Evolutionary conservation across 2,329 filamentous ascomycete genomes (phyloP).

Genomic region (Calonectria multiphialidica): DNA sequence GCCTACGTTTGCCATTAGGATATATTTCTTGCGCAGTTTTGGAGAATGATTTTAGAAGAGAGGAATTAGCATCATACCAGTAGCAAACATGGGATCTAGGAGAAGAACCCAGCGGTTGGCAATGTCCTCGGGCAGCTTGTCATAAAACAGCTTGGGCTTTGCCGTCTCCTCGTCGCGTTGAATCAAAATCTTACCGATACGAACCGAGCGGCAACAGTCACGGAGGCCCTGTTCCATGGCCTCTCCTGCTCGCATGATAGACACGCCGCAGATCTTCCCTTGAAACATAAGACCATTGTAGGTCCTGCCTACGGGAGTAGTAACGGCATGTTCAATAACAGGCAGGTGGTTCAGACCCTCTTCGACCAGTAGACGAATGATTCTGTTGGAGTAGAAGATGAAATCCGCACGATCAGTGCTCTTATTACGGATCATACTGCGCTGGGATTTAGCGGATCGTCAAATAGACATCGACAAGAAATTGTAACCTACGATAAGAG

Average conservation of each 20-base stretch:
- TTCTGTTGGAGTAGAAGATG: slow-evolving; percentile 99
- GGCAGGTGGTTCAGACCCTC: slow-evolving; percentile 97
- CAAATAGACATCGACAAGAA: slow-evolving; percentile 26
- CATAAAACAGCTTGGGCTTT: slow-evolving; percentile 94
- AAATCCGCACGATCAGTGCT: slow-evolving; percentile 94
- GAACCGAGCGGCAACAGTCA: slow-evolving; percentile 96
- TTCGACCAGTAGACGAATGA: slow-evolving; percentile 95
- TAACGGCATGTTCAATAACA: slow-evolving; percentile 88
- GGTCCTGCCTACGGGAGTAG: slow-evolving; percentile 87
- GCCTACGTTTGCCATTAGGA: slow-evolving; percentile 62
- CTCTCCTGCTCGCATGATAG: slow-evolving; percentile 98
- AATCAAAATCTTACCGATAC: slow-evolving; percentile 98
- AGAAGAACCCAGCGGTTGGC: slow-evolving; percentile 92
- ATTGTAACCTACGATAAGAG: slow-evolving; percentile 85
- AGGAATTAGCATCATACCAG: slow-evolving; percentile 67
- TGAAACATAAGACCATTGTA: slow-evolving; percentile 96
- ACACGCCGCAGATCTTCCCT: slow-evolving; percentile 98
- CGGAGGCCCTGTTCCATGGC: slow-evolving; percentile 98
- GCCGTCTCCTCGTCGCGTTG: slow-evolving; percentile 96
- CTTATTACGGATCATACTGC: slow-evolving; percentile 94
- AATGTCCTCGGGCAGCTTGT: slow-evolving; percentile 96
- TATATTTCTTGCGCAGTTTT: neutral
- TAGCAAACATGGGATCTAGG: slow-evolving; percentile 99
- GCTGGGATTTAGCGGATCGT: slow-evolving; percentile 33
- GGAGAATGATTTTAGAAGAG: neutral